Percentiles rank a stretch among this genome's conserved stretches.
Evolutionary conservation across 31 red algal species (phyloP).

Genomic region (Endocladia muricata): DNA sequence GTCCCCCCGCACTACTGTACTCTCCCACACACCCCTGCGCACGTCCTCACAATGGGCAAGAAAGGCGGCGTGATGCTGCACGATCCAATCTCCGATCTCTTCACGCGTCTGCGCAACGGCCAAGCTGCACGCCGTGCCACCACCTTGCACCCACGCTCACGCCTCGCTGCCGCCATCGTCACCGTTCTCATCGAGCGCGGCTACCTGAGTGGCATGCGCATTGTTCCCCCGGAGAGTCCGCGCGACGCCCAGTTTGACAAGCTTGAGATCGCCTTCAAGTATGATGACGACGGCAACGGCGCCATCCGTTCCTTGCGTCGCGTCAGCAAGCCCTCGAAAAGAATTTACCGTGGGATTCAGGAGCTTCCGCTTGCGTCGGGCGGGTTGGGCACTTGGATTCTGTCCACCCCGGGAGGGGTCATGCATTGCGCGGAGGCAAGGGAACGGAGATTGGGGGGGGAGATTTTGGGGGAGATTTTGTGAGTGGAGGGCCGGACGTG

Average conservation of each 20-base stretch:
- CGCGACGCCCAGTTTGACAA: slow-evolving; percentile 42
- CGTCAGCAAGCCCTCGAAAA: slow-evolving; percentile 55
- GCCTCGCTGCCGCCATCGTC: slow-evolving; percentile 41
- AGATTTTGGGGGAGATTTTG: slow-evolving; percentile 69
- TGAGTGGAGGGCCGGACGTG: too few relatives aligned
- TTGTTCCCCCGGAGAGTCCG: slow-evolving; percentile 45
- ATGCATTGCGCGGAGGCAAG: slow-evolving; percentile 64
- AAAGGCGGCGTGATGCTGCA: slow-evolving; percentile 55
- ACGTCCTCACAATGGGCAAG: slow-evolving; percentile 26
- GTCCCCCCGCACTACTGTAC: too few relatives aligned
- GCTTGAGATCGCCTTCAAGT: slow-evolving; percentile 60
- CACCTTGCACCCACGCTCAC: slow-evolving; percentile 45
- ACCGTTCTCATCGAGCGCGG: slow-evolving; percentile 39
- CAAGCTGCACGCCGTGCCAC: slow-evolving; percentile 50
- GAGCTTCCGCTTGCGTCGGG: slow-evolving; percentile 45
- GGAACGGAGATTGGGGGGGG: slow-evolving; percentile 49
- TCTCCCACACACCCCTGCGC: too few relatives aligned
- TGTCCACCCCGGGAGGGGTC: slow-evolving; percentile 68
- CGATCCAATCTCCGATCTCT: slow-evolving; percentile 67
- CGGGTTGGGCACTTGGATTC: slow-evolving; percentile 57
- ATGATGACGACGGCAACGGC: slow-evolving; percentile 34
- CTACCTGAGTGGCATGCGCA: slow-evolving; percentile 38
- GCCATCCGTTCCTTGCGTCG: slow-evolving; percentile 50
- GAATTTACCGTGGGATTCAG: slow-evolving; percentile 35
- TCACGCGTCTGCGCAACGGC: slow-evolving; percentile 66